Base-by-base conservation (phyloP, 768 basidiomycete genomes). In the Sporobolomyces pararoseus region DNA sequence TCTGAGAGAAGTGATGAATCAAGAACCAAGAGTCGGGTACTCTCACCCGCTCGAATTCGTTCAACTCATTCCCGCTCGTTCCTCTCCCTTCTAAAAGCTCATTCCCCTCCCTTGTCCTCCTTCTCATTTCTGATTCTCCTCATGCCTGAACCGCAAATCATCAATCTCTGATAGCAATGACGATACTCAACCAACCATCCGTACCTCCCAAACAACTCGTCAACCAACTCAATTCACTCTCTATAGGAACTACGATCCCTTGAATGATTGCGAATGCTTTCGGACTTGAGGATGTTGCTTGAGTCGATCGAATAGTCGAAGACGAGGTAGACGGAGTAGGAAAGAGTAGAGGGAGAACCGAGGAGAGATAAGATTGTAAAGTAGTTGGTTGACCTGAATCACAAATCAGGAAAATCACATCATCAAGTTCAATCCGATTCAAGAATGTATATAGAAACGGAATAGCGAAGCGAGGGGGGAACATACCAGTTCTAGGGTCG, bases 211-310 rank as follows among this genome's bases (percentile, higher is more conserved):
- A 82, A 75, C 91, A 92, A 25, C 90, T 88, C 14, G 91, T 89
- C n/a, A 98, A 79, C 94, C 95, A 96, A 7, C 88, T 91, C 80
- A 97, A 83, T 77, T 98, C 95, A 9, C 91, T 84, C 35, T 96
- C 92, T 12, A 85, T 82, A 2, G 95, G 96, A 2, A 88, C 80
- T 4, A 84, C 79, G 25, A 97, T 86, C 17, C 96, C 95, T 78
- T 97, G 95, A 17, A 94, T 82, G 54, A 96, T 79, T 0, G 88
- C 85, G 75, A 86, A 88, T 17, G 90, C 93, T 10, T 13, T 29
- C 25, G 27, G 7, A 1, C n/a, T n/a, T n/a, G n/a, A n/a, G n/a
- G n/a, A n/a, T n/a, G n/a, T n/a, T n/a, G n/a, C 39, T 42, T 42
- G 39, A 9, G 9, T 42, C 39, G 9, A 9, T 42, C 17, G 10